These are phyloP conservation scores for Kandelia obovata DNA, from an alignment of 345 rosid genomes.

Conservation along the genomic window DNA sequence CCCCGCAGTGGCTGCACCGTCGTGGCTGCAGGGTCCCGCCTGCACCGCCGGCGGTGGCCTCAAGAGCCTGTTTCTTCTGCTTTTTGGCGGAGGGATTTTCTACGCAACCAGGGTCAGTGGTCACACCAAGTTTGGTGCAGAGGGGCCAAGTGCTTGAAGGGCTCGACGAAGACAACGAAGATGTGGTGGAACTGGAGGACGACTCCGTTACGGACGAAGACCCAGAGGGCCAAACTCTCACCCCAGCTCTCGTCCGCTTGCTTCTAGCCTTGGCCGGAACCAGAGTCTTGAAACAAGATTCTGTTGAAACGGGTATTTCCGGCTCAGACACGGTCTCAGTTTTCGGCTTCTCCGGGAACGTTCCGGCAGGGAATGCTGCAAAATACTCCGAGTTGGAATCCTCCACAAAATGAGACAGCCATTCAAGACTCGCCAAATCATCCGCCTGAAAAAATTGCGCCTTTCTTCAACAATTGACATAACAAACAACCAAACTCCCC, in stretches of 20 bases:
- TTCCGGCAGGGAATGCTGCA: conserved; percentile 39
- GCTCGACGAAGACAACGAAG: conserved; percentile 31
- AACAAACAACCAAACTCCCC: neutral
- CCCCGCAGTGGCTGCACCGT: conserved; percentile 93
- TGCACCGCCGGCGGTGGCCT: neutral
- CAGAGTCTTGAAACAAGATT: conserved; percentile 36
- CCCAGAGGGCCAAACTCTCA: conserved; percentile 54
- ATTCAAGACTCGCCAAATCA: conserved; percentile 68
- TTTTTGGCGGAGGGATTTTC: conserved; percentile 33
- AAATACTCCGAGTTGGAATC: conserved; percentile 66
- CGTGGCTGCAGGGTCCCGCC: conserved; percentile 29
- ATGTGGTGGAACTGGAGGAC: conserved; percentile 43
- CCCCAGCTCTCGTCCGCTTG: conserved; percentile 63
- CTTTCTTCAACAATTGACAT: conserved; percentile 10
- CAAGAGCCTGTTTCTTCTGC: conserved; percentile 25
- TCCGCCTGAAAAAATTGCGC: conserved; percentile 47
- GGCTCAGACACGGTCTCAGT: conserved; percentile 24
- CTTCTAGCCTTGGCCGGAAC: conserved; percentile 79
- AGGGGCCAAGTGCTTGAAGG: conserved; percentile 31
- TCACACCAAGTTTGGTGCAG: conserved; percentile 14
- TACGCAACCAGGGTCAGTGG: conserved; percentile 6
- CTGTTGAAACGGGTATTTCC: conserved; percentile 12
- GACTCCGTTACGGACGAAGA: conserved; percentile 51
- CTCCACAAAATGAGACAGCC: conserved; percentile 87
- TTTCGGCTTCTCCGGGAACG: conserved; percentile 27